A percentile compares a stretch with the other conserved stretches of the same genome.
phyloP scores from a whole-genome alignment of 2,329 filamentous ascomycete genomes.

The Neurospora crassa region DNA sequence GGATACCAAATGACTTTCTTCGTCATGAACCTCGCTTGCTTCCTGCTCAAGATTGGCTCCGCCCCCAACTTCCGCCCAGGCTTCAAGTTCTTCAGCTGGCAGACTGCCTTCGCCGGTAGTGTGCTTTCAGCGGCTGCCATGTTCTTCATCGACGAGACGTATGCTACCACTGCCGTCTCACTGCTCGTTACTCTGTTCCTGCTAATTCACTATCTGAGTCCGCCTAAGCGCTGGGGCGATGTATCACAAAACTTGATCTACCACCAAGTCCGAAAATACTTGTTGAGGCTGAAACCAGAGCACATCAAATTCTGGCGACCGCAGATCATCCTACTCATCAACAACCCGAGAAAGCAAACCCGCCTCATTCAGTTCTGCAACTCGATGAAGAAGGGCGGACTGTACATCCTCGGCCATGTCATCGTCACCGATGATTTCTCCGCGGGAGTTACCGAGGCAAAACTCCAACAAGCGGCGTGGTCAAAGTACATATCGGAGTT shows the following conservation, averaged over 20 bases:
- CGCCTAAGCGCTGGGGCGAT: constrained; percentile 83
- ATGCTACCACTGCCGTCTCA: constrained; percentile 65
- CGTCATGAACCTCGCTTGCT: constrained; percentile 80
- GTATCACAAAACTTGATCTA: constrained; percentile 86
- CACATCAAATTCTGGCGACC: constrained; percentile 93
- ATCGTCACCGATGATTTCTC: constrained; percentile 79
- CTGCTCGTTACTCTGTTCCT: constrained; percentile 70
- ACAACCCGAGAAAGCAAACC: constrained; percentile 71
- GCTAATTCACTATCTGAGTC: constrained; percentile 75
- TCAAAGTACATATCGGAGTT: constrained; percentile 75
- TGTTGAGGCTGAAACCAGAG: constrained; percentile 73
- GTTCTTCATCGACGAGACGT: constrained; percentile 82
- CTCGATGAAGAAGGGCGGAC: constrained; percentile 74
- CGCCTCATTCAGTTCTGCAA: constrained; percentile 87
- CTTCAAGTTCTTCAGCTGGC: constrained; percentile 83
- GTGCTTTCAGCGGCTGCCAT: constrained; percentile 71
- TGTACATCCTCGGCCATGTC: constrained; percentile 81
- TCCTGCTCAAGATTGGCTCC: constrained; percentile 75
- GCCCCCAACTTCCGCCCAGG: constrained; percentile 83
- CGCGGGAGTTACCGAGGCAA: constrained; percentile 68
- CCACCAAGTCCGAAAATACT: constrained; percentile 75
- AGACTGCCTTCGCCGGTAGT: constrained; percentile 66
- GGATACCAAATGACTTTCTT: constrained; percentile 90
- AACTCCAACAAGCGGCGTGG: constrained; percentile 73
- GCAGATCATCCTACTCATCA: constrained; percentile 76